These are phyloP conservation scores for Backusella mclennaniae DNA, from an alignment of 192 early-diverging fungal genomes.

Conservation along the genomic window DNA sequence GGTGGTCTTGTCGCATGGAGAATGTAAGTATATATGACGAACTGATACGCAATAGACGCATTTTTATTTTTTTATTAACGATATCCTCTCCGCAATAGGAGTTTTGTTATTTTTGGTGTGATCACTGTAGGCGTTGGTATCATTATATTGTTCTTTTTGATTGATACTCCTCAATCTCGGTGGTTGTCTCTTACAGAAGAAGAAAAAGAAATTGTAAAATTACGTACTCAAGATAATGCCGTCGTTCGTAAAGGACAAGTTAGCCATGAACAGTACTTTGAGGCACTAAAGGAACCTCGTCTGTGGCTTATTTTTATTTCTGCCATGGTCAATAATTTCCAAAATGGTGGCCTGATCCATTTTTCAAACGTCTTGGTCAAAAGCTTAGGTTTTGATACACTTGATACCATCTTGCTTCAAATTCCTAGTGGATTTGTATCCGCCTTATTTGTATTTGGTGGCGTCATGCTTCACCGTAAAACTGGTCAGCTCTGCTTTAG, in stretches of 20 bases:
- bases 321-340: not conserved
- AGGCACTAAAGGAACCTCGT: constrained; percentile 9
- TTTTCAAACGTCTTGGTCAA: constrained; percentile 15
- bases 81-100: not conserved
- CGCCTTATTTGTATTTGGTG: not conserved
- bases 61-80: not conserved
- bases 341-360: constrained; percentile 5
- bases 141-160: constrained; percentile 12
- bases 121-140: constrained; percentile 16
- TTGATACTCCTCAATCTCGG: constrained; percentile 13
- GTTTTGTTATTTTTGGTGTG: constrained; percentile 20
- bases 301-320: not conserved
- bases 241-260: not conserved
- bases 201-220: constrained; percentile 20
- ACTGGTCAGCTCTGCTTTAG: not conserved
- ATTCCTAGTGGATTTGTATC: not conserved
- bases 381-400: constrained; percentile 20
- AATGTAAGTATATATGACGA: not conserved
- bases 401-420: constrained; percentile 1
- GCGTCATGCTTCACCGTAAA: not conserved
- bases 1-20: constrained; percentile 12
- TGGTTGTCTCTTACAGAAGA: constrained; percentile 18
- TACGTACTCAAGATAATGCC: constrained; percentile 15
- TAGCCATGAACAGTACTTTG: constrained; percentile 1
- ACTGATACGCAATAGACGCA: not conserved